A percentile compares a stretch with the other conserved stretches of the same genome.
Evolutionary conservation across 352 stramenopile genomes (phyloP).

Genomic region (Pythium diclinum): DNA sequence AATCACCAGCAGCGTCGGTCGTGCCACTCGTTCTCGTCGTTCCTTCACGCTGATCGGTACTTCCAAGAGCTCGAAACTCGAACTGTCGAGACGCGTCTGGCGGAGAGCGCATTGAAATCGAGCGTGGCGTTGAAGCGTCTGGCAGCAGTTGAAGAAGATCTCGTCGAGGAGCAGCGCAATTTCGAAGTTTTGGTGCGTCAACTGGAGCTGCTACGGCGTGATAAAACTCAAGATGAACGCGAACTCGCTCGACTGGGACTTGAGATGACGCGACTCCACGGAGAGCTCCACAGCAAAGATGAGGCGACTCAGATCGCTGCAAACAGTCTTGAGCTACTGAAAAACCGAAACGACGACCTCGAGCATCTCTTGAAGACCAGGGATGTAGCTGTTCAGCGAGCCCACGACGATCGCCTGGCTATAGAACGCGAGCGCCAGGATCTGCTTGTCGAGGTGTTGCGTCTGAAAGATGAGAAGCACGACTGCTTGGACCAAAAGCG

Average conservation of each 20-base stretch:
- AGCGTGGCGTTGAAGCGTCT: constrained; percentile 53
- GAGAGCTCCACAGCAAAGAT: not conserved
- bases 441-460: constrained; percentile 43
- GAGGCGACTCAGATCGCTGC: not conserved
- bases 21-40: constrained; percentile 34
- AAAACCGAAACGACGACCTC: not conserved
- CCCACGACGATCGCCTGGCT: not conserved
- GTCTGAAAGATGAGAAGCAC: constrained; percentile 47
- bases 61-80: constrained; percentile 27
- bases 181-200: constrained; percentile 63
- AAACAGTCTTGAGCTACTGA: not conserved
- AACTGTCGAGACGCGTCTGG: constrained; percentile 8
- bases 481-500: constrained; percentile 32
- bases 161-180: constrained; percentile 68
- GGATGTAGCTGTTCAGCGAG: constrained; percentile 3
- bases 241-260: constrained; percentile 6
- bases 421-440: constrained; percentile 39
- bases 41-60: constrained; percentile 55
- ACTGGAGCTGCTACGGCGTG: constrained; percentile 44
- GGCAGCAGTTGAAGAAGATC: constrained; percentile 52
- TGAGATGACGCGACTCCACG: constrained; percentile 16
- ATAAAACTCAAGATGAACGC: constrained; percentile 23
- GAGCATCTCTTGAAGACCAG: not conserved
- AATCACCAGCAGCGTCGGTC: constrained; percentile 7
- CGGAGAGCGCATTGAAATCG: constrained; percentile 26